Evolutionary conservation across 768 basidiomycete genomes (phyloP).

Genomic region (Daedaleopsis sinensis): DNA sequence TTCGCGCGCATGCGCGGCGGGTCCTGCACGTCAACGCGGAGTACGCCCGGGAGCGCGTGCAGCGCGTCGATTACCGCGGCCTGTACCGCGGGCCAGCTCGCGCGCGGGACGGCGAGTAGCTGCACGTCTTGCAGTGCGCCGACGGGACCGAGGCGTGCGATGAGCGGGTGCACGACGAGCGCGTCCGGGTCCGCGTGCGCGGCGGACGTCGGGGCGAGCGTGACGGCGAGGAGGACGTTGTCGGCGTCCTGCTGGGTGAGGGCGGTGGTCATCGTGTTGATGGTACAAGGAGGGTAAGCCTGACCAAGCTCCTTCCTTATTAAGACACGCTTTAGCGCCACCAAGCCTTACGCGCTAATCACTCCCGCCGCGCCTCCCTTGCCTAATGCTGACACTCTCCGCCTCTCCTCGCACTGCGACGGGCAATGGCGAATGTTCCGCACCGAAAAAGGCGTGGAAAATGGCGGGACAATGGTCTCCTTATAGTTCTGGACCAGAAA

Average conservation of each 20-base stretch:
- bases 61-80: slow-evolving; percentile 37
- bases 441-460: too few species aligned
- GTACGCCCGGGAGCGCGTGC: slow-evolving; percentile 34
- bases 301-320: too few species aligned
- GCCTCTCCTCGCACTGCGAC: too few species aligned
- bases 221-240: slow-evolving; percentile 48
- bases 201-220: slow-evolving; percentile 39
- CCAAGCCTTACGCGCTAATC: too few species aligned
- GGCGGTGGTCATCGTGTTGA: slow-evolving; percentile 28
- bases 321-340: too few species aligned
- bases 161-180: slow-evolving; percentile 38
- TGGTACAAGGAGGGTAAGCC: too few species aligned
- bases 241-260: slow-evolving; percentile 37
- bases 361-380: too few species aligned
- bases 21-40: slow-evolving; percentile 41
- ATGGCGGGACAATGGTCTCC: too few species aligned
- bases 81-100: slow-evolving; percentile 37
- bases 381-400: too few species aligned
- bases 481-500: too few species aligned
- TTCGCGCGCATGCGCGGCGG: slow-evolving; percentile 38
- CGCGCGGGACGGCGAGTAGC: slow-evolving; percentile 46
- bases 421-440: too few species aligned
- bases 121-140: slow-evolving; percentile 48
- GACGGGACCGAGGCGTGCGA: slow-evolving; percentile 44
- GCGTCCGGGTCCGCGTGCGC: slow-evolving; percentile 34